Base-by-base conservation (phyloP, 192 early-diverging fungal genomes). In the Coemansia sp. region DNA sequence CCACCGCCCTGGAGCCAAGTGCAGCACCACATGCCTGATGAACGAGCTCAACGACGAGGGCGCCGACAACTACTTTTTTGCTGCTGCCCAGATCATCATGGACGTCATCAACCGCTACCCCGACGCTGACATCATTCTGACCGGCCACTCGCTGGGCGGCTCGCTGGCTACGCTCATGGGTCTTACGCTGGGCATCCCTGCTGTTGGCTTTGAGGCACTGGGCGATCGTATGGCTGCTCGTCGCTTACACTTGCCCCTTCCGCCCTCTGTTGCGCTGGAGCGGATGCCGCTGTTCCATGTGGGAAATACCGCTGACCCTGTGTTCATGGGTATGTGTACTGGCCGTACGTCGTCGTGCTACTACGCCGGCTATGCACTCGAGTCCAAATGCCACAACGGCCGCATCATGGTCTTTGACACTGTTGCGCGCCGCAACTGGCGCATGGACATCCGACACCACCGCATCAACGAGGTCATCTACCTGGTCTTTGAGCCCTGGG, bases 71-170 rank as follows among this genome's bases (percentile, higher is more conserved):
- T 73, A 83, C 64, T 78, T 75, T 48, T 70, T 67, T 61, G 66
- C 69, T 0, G 67, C 76, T 12, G 77, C 91, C 81, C 52, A 86
- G 63, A 72, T 98, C 60, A 82, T 84, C 37, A 77, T 86, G 60
- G 84, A 87, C 39, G 75, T 95, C 4, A 56, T 68, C 9, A 65
- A 72, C 8, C 71, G 74, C 59, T 94, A 92, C 63, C 91, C 93
- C 0, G 69, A 77, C 9, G 85, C 88, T 0, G 65, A 75, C 24
- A 82, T 96, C 6, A 90, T 93, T 83, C 41, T 95, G 36, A 86
- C 91, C 5, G 95, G 95, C 24, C 94, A 98, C 62, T 91, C 90
- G n/a, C 81, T 93, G 14, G 91, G 91, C 37, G 92, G 91, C 2
- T 76, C 87, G 1, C 41, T 98, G 29, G 86, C 90, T 1, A 56